Conservation (phyloP, 2,329 filamentous ascomycete genomes). For the Fusarium kyushuense region DNA sequence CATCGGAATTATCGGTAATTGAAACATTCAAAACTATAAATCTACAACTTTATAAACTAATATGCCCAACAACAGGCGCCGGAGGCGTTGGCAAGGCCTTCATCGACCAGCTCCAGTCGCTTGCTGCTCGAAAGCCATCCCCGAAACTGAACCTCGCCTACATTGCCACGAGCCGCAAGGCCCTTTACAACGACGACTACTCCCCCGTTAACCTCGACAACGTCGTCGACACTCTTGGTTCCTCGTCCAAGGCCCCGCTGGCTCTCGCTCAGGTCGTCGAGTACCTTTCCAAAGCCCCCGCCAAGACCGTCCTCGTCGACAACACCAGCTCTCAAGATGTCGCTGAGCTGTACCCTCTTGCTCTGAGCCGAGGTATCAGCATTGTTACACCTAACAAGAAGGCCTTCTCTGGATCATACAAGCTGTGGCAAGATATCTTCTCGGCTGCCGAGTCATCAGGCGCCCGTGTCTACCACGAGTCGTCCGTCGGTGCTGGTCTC, state of each 20-base stretch:
- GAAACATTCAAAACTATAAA: neutral
- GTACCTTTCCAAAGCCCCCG: slow-evolving; percentile 82
- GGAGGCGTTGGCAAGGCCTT: slow-evolving; percentile 95
- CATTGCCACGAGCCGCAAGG: slow-evolving; percentile 86
- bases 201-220: slow-evolving; percentile 72
- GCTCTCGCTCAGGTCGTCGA: slow-evolving; percentile 77
- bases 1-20: slow-evolving; percentile 65
- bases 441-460: slow-evolving; percentile 74
- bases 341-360: slow-evolving; percentile 83
- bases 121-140: slow-evolving; percentile 74
- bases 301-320: slow-evolving; percentile 87
- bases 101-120: slow-evolving; percentile 80
- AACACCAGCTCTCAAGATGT: slow-evolving; percentile 94
- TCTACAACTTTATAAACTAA: slow-evolving; percentile 22
- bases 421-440: slow-evolving; percentile 91
- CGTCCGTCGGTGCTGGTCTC: slow-evolving; percentile 91
- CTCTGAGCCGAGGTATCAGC: slow-evolving; percentile 84
- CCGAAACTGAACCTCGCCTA: slow-evolving; percentile 83
- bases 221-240: slow-evolving; percentile 71
- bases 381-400: slow-evolving; percentile 99
- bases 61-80: slow-evolving; percentile 69
- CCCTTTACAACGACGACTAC: slow-evolving; percentile 80
- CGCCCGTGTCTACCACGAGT: slow-evolving; percentile 94
- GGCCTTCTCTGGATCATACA: slow-evolving; percentile 85
- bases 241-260: slow-evolving; percentile 74